A percentile compares a stretch with the other conserved stretches of the same genome.
Evolutionary conservation across 495 filamentous ascomycete genomes (phyloP).

Genomic region (Tuber microsphaerosporum): DNA sequence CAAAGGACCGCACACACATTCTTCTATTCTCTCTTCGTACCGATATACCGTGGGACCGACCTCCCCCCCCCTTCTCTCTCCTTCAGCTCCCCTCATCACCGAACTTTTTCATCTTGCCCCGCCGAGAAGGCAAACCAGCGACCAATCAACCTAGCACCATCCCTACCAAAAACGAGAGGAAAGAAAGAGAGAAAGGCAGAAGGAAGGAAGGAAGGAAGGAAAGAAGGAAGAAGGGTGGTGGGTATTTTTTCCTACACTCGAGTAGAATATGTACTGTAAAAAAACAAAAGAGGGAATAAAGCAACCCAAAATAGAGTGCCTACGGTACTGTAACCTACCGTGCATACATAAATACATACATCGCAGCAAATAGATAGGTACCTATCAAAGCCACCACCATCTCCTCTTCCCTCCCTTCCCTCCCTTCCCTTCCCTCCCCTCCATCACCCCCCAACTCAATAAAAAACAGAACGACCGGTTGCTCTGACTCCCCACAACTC

Average conservation of each 20-base stretch:
- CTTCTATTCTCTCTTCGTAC: background rate
- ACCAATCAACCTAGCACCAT: background rate
- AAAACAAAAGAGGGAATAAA: no score
- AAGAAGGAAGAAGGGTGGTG: background rate
- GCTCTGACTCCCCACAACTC: constrained; percentile 12
- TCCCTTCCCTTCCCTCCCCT: background rate
- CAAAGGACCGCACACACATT: background rate
- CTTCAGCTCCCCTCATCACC: no score
- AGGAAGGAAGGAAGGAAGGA: background rate
- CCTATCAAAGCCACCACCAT: background rate
- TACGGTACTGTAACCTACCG: background rate
- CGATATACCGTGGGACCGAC: background rate
- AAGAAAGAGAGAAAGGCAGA: background rate
- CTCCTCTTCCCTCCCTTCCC: background rate
- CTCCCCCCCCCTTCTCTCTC: no score
- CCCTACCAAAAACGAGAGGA: background rate
- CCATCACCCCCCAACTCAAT: background rate
- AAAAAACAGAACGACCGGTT: background rate
- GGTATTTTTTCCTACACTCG: background rate
- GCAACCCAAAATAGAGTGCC: background rate
- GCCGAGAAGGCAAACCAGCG: background rate
- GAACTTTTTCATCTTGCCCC: background rate
- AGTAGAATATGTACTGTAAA: no score
- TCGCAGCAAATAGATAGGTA: background rate
- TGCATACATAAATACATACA: background rate